Evolutionary conservation across 306 rosid species (phyloP), one percentile per base, ranked within the genome.

Genomic region (Cicer judaicum): DNA sequence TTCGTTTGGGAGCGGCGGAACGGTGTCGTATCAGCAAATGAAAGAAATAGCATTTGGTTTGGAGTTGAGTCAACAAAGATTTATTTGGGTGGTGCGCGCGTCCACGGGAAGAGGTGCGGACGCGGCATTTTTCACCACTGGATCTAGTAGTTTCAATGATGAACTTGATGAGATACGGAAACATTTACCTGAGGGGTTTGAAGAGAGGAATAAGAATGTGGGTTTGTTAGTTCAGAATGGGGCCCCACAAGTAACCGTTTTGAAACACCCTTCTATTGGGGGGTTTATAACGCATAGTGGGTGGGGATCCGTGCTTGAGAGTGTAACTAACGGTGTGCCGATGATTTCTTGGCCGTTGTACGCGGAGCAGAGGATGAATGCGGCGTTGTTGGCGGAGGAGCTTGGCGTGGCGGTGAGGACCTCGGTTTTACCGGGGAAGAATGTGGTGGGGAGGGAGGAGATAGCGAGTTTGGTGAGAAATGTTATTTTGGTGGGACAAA

Each of bases 1-100:
- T 9, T 88, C 89, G 0, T 83, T 91, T 13, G 92, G 97, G 2
- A 91, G 92, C 8, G 97, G 95, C 0, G 97, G 95, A 7, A 80
- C 83, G 2, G 0, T 91, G 36, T 70, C 87, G 18, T 14, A 1
- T n/a, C 86, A 91, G 48, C 95, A 91, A 29, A 80, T 72, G 74
- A 80, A 7, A 0, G 91, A 91, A 66, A 5, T 88, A 43, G 97
- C 97, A 0, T 86, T 63, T 76, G 95, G 95, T 5, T 80, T 91
- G 82, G 97, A 91, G 62, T 2, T 89, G 40, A 91, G 90, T 13
- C 75, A 34, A 5, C 85, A 72, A 24, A 77, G 91, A 46, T 91
- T 89, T 66, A 11, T 91, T 57, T 89, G 97, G 97, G 92, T 88
- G 78, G 82, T 88, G 12, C 87, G 93, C 3, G 65, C 84, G 0